phyloP scores from a whole-genome alignment of 768 basidiomycete genomes.

The Atractiella rhizophila region DNA sequence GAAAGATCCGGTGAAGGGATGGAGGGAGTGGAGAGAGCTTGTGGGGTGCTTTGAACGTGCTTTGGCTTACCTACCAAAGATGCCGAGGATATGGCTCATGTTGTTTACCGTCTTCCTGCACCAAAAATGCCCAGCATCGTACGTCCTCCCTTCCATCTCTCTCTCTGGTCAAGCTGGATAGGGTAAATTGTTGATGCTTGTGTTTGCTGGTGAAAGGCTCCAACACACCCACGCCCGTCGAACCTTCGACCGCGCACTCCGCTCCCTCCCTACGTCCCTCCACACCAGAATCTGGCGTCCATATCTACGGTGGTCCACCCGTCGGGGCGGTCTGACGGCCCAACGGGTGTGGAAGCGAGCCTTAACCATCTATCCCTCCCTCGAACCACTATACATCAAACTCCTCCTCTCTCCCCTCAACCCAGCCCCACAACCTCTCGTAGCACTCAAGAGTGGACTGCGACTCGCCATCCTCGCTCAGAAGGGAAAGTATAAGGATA shows the following conservation, averaged over 20 bases:
- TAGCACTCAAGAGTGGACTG: conserved; percentile 75
- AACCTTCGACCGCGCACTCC: conserved; percentile 79
- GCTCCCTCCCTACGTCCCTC: conserved; percentile 73
- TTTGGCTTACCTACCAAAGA: conserved; percentile 85
- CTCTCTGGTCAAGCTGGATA: no score
- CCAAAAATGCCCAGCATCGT: conserved; percentile 55
- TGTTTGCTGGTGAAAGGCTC: no score
- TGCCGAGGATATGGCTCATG: conserved; percentile 81
- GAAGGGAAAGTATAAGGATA: conserved; percentile 54
- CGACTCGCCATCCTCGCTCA: conserved; percentile 59
- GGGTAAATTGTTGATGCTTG: no score
- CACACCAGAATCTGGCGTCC: conserved; percentile 78
- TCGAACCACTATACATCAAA: conserved; percentile 24
- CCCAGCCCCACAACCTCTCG: conserved; percentile 50
- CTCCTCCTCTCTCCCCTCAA: conserved; percentile 17
- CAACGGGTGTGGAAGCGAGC: conserved; percentile 56
- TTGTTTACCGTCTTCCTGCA: conserved; percentile 77
- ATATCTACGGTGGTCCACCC: conserved; percentile 60
- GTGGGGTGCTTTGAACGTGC: conserved; percentile 74
- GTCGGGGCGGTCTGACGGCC: conserved; percentile 13
- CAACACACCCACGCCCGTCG: conserved; percentile 73
- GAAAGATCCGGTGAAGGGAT: conserved; percentile 69
- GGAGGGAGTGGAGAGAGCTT: conserved; percentile 80
- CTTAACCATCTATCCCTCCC: conserved; percentile 30
- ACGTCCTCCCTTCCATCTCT: no score